Conservation (phyloP, 2,329 filamentous ascomycete genomes). For the Alternaria conjuncta region DNA sequence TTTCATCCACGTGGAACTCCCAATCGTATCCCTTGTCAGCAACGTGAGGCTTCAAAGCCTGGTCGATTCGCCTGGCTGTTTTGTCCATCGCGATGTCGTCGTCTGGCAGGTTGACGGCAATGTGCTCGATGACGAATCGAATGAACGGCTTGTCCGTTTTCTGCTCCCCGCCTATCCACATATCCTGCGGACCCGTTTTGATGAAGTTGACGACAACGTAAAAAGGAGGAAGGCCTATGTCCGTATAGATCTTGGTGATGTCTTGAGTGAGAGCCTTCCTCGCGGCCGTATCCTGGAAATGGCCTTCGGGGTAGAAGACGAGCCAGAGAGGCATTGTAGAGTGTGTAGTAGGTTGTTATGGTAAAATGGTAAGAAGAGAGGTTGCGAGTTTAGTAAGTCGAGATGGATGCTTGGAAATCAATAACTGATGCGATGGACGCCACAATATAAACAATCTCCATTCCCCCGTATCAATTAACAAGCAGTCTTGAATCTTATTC, state of each 20-base stretch:
- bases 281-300: constrained; percentile 39
- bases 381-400: not conserved
- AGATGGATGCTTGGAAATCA: not conserved
- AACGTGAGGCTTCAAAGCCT: constrained; percentile 47
- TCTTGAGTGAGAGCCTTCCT: constrained; percentile 43
- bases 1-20: constrained; percentile 55
- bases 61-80: constrained; percentile 19
- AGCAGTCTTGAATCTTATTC: not conserved
- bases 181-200: constrained; percentile 21
- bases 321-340: constrained; percentile 52
- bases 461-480: not conserved
- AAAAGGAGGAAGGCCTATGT: constrained; percentile 49
- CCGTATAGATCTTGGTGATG: constrained; percentile 50
- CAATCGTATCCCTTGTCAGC: constrained; percentile 51
- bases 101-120: constrained; percentile 31
- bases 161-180: constrained; percentile 38
- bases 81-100: constrained; percentile 16
- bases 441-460: not conserved
- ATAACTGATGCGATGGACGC: not conserved
- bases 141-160: constrained; percentile 41
- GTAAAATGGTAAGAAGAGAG: not conserved
- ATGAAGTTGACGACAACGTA: constrained; percentile 53
- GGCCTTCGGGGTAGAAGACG: constrained; percentile 46
- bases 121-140: constrained; percentile 40
- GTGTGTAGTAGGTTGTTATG: not conserved